These are phyloP conservation scores for Gonium pectorale DNA, from an alignment of 139 green algal genomes.

Conservation along the genomic window DNA sequence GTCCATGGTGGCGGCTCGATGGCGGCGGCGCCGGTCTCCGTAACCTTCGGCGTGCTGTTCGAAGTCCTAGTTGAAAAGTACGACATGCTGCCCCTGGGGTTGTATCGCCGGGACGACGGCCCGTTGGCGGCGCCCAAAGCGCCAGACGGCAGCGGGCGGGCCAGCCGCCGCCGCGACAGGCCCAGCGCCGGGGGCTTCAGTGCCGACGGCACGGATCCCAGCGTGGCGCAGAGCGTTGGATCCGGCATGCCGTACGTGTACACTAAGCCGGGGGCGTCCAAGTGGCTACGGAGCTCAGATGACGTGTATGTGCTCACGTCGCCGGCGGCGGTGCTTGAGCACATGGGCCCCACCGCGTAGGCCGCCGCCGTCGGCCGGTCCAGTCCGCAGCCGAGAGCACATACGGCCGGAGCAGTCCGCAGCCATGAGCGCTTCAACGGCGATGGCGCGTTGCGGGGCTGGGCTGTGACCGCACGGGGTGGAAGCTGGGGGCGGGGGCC, in stretches of 20 bases:
- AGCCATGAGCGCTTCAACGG: no score
- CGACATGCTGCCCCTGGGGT: constrained; percentile 13
- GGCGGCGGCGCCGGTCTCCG: background rate
- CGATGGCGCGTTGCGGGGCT: no score
- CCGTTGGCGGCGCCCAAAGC: no score
- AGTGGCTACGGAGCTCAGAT: constrained; percentile 6
- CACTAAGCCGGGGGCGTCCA: background rate
- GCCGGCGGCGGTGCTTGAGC: background rate
- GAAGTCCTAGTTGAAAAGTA: background rate
- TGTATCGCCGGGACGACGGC: constrained; percentile 18
- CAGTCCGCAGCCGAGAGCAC: no score
- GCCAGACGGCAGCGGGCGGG: background rate
- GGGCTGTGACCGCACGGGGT: background rate
- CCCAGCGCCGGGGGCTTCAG: background rate
- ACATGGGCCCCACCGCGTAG: background rate
- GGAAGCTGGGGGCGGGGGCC: background rate
- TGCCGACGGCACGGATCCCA: background rate
- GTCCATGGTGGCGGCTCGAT: background rate
- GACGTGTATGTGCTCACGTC: constrained; percentile 40
- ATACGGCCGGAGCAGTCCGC: no score
- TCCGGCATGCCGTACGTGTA: constrained; percentile 41
- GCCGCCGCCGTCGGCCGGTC: background rate
- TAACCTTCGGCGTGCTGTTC: constrained; percentile 9
- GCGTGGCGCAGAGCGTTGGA: background rate
- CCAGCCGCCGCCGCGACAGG: background rate